phyloP scores from a whole-genome alignment of 148 eudicot species.

The Gaultheria prostrata region DNA sequence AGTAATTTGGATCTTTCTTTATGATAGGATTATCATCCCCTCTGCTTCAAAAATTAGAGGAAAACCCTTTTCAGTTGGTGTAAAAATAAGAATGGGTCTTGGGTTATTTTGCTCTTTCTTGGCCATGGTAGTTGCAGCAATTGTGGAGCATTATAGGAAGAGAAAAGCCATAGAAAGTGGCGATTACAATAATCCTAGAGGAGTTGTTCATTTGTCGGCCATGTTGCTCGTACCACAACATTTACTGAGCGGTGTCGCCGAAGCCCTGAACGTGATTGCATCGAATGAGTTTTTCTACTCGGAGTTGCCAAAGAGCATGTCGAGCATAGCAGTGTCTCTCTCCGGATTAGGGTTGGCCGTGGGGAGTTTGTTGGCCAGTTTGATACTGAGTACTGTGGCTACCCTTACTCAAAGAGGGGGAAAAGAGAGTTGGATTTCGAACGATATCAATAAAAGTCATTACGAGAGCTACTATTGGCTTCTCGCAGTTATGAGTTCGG shows the following conservation, averaged over 20 bases:
- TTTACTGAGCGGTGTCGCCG: constrained; percentile 59
- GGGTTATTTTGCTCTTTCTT: constrained; percentile 44
- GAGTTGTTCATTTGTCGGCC: constrained; percentile 59
- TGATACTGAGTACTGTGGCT: constrained; percentile 46
- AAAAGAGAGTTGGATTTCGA: constrained; percentile 62
- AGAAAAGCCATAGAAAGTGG: constrained; percentile 48
- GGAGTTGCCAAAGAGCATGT: constrained; percentile 83
- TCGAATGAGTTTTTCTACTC: constrained; percentile 62
- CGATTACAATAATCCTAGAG: constrained; percentile 29
- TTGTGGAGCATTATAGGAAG: constrained; percentile 56
- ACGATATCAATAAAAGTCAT: constrained; percentile 69
- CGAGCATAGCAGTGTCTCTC: constrained; percentile 63
- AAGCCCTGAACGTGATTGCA: constrained; percentile 29
- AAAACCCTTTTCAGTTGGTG: constrained; percentile 46
- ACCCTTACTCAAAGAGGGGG: constrained; percentile 42
- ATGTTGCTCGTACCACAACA: constrained; percentile 62
- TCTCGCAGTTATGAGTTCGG: constrained; percentile 50
- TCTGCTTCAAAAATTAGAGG: constrained; percentile 58
- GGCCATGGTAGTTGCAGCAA: too few relatives aligned
- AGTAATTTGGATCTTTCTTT: constrained; percentile 59
- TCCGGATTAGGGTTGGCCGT: constrained; percentile 57
- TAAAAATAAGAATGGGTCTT: constrained; percentile 69
- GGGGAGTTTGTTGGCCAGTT: constrained; percentile 60
- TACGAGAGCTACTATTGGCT: constrained; percentile 74
- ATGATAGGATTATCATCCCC: constrained; percentile 71